A percentile compares a stretch with the other conserved stretches of the same genome.
Evolutionary conservation across 768 basidiomycete genomes (phyloP).

Genomic region (Trametes coccinea): DNA sequence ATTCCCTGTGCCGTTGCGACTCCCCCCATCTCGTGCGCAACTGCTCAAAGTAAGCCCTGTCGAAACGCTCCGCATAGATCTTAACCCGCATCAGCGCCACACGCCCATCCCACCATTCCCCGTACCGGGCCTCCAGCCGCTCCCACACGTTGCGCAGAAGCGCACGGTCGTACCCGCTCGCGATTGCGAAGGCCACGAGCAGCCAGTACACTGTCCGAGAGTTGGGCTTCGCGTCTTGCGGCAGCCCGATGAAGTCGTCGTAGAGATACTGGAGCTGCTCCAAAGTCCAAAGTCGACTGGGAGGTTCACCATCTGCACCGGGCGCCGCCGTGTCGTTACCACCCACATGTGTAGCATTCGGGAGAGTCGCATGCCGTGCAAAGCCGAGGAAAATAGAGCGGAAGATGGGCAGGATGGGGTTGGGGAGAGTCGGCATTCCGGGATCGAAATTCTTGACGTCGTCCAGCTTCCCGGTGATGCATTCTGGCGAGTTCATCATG

Average conservation of each 20-base stretch:
- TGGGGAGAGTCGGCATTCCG: slow-evolving; percentile 40
- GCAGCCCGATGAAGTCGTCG: slow-evolving; percentile 60
- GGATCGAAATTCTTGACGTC: slow-evolving; percentile 32
- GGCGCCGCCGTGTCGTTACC: background rate
- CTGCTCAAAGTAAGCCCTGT: slow-evolving; percentile 11
- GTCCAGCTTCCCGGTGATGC: slow-evolving; percentile 12
- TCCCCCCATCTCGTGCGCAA: slow-evolving; percentile 1
- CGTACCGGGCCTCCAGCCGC: slow-evolving; percentile 57
- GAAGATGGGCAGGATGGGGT: slow-evolving; percentile 51
- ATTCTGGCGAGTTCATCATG: slow-evolving; percentile 54
- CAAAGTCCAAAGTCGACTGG: slow-evolving; percentile 50
- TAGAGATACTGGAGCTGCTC: slow-evolving; percentile 59
- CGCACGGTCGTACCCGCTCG: slow-evolving; percentile 51
- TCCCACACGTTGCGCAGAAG: slow-evolving; percentile 59
- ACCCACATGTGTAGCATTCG: background rate
- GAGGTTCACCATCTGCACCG: background rate
- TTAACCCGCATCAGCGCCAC: slow-evolving; percentile 45
- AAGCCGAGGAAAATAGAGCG: slow-evolving; percentile 79
- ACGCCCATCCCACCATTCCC: slow-evolving; percentile 45
- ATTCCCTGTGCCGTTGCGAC: background rate
- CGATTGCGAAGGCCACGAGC: slow-evolving; percentile 60
- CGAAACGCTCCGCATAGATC: slow-evolving; percentile 34
- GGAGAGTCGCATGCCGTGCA: slow-evolving; percentile 47
- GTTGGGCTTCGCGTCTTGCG: slow-evolving; percentile 44
- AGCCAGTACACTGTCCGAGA: slow-evolving; percentile 63